Conservation (phyloP, 306 rosid species). For the Vigna unguiculata region DNA sequence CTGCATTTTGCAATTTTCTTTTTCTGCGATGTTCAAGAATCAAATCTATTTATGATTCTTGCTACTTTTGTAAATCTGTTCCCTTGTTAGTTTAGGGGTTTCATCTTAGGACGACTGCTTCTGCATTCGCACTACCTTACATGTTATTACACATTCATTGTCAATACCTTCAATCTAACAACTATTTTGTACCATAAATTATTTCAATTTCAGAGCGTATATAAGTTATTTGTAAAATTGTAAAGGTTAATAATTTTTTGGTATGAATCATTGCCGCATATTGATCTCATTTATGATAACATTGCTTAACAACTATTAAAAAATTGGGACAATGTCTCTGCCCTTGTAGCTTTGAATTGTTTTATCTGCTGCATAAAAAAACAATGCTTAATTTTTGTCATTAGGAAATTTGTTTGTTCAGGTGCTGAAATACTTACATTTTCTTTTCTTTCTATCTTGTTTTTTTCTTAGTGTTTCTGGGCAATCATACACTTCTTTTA, state of each 20-base stretch:
- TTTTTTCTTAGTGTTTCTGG: neutral
- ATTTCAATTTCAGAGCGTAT: neutral
- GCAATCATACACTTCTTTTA: neutral
- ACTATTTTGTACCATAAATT: neutral
- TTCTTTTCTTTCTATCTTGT: neutral
- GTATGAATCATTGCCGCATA: neutral
- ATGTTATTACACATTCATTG: neutral
- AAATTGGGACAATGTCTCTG: neutral
- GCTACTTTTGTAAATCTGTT: neutral
- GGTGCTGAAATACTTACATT: neutral
- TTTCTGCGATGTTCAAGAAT: neutral
- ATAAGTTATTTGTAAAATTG: neutral
- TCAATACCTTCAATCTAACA: neutral
- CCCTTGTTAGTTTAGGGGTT: neutral
- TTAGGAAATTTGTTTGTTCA: neutral
- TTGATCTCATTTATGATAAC: neutral
- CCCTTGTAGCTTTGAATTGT: neutral
- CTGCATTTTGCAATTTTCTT: neutral
- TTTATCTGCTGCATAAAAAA: neutral
- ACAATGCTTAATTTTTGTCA: neutral
- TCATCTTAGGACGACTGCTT: neutral
- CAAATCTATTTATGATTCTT: neutral
- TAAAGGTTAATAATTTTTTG: neutral
- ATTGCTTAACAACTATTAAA: neutral
- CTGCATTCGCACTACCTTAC: neutral